Evolutionary conservation across 2,329 filamentous ascomycete genomes (phyloP).

Genomic region (Talaromyces marneffei): DNA sequence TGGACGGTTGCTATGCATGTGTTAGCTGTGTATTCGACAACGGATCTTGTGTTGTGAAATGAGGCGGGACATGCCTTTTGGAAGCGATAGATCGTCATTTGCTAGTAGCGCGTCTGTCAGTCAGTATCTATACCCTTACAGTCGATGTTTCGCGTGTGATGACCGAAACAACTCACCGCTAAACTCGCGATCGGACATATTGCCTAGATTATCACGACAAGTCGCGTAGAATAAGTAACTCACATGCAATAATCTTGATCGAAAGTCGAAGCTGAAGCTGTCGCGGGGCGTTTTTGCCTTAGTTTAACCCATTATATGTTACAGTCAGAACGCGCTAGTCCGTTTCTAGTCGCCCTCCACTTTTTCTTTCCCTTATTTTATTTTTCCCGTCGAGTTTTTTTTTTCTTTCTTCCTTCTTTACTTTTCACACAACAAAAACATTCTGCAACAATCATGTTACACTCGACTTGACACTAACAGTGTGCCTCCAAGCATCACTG

Average conservation of each 20-base stretch:
- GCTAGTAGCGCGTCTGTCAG: slow-evolving; percentile 29
- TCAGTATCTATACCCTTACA: neutral
- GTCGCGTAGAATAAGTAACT: neutral
- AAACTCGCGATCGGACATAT: slow-evolving; percentile 53
- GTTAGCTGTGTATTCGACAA: neutral
- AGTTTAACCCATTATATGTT: too few relatives aligned
- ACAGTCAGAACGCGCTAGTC: neutral
- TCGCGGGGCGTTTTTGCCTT: slow-evolving; percentile 15
- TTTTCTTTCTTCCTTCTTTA: slow-evolving; percentile 12
- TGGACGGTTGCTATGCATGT: slow-evolving; percentile 57
- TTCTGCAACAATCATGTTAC: neutral
- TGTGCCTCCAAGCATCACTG: neutral
- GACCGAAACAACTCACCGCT: slow-evolving; percentile 36
- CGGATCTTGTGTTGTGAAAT: too few relatives aligned
- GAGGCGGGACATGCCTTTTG: slow-evolving; percentile 46
- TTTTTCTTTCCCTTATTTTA: slow-evolving; percentile 13
- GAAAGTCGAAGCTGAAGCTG: neutral
- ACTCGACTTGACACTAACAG: neutral
- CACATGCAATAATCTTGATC: neutral
- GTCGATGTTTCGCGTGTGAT: neutral
- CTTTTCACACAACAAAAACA: neutral
- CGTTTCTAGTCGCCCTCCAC: neutral
- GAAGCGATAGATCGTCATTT: slow-evolving; percentile 55
- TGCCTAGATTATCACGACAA: slow-evolving; percentile 12
- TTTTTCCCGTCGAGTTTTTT: slow-evolving; percentile 9